phyloP scores from a whole-genome alignment of 148 eudicot genomes.

The Salicornia ramosissima region DNA sequence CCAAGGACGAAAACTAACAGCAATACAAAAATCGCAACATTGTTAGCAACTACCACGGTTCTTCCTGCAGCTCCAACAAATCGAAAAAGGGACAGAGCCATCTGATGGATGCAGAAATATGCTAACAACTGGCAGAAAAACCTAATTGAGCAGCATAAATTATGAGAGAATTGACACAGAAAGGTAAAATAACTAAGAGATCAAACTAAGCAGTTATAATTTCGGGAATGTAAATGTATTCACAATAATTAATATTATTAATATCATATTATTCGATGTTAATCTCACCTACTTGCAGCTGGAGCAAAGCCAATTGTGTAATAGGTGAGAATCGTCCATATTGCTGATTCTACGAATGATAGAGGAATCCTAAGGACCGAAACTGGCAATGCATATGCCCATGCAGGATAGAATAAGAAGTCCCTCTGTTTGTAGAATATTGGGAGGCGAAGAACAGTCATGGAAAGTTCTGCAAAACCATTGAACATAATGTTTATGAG shows the following conservation, averaged over 20 bases:
- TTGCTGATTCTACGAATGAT: conserved; percentile 57
- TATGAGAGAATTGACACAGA: neutral
- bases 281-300: conserved; percentile 52
- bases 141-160: conserved; percentile 29
- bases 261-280: no score
- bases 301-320: conserved; percentile 80
- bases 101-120: conserved; percentile 58
- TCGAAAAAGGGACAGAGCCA: conserved; percentile 58
- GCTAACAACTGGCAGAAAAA: conserved; percentile 60
- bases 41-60: conserved; percentile 49
- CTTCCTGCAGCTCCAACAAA: conserved; percentile 60
- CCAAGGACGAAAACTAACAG: conserved; percentile 51
- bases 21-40: conserved; percentile 38
- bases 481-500: conserved; percentile 62
- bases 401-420: conserved; percentile 56
- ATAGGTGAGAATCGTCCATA: conserved; percentile 68
- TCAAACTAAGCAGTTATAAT: neutral
- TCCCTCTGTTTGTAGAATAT: conserved; percentile 70
- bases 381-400: conserved; percentile 70
- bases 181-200: neutral
- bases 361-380: conserved; percentile 65
- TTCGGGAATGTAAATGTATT: neutral
- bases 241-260: neutral
- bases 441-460: conserved; percentile 59
- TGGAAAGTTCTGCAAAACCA: conserved; percentile 63